phyloP scores from a whole-genome alignment of 352 stramenopile species.

The Phytopythium sindhum region DNA sequence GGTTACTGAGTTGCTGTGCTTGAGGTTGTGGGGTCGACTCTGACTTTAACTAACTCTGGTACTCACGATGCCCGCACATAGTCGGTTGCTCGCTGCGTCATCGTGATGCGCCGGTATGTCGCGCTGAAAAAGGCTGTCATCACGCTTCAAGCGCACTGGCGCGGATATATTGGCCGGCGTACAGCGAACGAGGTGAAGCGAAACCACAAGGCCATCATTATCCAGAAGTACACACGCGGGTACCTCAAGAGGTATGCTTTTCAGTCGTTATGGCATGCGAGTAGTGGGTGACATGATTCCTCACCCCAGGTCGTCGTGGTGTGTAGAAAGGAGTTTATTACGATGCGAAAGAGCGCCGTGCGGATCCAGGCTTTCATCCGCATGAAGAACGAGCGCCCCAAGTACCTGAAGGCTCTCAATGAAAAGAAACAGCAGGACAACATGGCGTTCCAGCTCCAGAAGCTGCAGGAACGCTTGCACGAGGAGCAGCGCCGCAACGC shows the following conservation, averaged over 20 bases:
- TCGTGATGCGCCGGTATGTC: slow-evolving; percentile 73
- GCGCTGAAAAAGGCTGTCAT: slow-evolving; percentile 53
- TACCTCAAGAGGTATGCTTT: slow-evolving; percentile 51
- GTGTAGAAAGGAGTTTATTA: slow-evolving; percentile 51
- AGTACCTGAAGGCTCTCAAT: slow-evolving; percentile 46
- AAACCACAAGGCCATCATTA: slow-evolving; percentile 57
- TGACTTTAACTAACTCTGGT: background rate
- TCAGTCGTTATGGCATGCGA: background rate
- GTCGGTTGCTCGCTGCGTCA: slow-evolving; percentile 79
- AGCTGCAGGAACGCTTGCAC: slow-evolving; percentile 56
- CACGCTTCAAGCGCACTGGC: slow-evolving; percentile 71
- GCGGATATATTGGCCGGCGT: slow-evolving; percentile 62
- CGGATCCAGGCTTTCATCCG: slow-evolving; percentile 61
- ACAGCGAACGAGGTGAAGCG: slow-evolving; percentile 45
- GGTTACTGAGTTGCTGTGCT: background rate
- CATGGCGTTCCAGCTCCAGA: slow-evolving; percentile 54
- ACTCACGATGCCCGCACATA: slow-evolving; percentile 12
- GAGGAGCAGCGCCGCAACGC: slow-evolving; percentile 61
- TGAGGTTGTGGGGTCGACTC: background rate
- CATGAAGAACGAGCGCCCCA: slow-evolving; percentile 57
- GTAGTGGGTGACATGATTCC: background rate
- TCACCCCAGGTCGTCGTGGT: background rate
- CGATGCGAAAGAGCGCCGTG: slow-evolving; percentile 44
- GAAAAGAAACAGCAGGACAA: slow-evolving; percentile 57
- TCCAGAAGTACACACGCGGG: slow-evolving; percentile 61